Evolutionary conservation across 2,329 filamentous ascomycete species (phyloP).

Genomic region (Graphilbum fragrans): DNA sequence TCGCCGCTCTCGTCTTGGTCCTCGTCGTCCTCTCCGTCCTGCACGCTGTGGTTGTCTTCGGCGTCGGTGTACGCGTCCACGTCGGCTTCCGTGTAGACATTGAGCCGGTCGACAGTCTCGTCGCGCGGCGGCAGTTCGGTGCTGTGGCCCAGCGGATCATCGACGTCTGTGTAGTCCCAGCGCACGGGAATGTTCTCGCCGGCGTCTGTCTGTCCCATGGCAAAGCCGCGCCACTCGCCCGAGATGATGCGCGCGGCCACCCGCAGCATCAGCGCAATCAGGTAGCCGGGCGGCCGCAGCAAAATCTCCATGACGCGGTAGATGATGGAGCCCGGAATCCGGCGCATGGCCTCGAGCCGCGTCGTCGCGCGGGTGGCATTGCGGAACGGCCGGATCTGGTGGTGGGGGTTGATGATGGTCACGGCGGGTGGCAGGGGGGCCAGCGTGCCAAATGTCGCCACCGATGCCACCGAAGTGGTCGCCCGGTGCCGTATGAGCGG

Average conservation of each 20-base stretch:
- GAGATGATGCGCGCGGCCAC: constrained; percentile 66
- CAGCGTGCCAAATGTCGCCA: constrained; percentile 27
- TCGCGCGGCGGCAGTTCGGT: constrained; percentile 1
- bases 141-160: constrained; percentile 10
- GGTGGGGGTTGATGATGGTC: constrained; percentile 42
- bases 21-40: constrained; percentile 1
- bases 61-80: constrained; percentile 6
- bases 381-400: constrained; percentile 7
- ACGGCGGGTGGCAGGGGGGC: constrained; percentile 58
- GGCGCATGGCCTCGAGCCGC: constrained; percentile 31
- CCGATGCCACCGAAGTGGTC: constrained; percentile 35
- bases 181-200: constrained; percentile 43
- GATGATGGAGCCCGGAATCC: constrained; percentile 53
- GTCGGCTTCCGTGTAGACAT: constrained; percentile 8
- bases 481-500: constrained; percentile 38
- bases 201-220: constrained; percentile 37
- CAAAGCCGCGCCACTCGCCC: constrained; percentile 49
- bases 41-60: constrained; percentile 4
- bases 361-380: constrained; percentile 17
- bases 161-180: constrained; percentile 49
- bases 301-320: constrained; percentile 68
- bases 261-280: constrained; percentile 67
- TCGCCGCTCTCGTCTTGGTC: constrained; percentile 3
- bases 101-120: constrained; percentile 1
- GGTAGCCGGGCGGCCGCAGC: constrained; percentile 66